Conservation (phyloP, 148 eudicot species). For the Persicaria tinctoria region DNA sequence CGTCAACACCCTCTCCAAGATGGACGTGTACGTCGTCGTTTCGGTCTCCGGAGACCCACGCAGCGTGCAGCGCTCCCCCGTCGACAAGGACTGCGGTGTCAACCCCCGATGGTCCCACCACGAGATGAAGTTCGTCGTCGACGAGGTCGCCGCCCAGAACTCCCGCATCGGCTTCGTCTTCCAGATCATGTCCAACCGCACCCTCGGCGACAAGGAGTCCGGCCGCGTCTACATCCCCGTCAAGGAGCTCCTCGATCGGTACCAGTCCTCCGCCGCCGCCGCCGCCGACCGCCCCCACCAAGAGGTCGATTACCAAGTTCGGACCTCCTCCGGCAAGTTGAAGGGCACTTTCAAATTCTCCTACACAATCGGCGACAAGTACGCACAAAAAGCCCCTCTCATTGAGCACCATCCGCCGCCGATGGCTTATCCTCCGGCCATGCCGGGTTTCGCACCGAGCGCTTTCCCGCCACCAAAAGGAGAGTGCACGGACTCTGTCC, state of each 20-base stretch:
- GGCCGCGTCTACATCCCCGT: constrained; percentile 59
- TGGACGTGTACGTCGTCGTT: constrained; percentile 57
- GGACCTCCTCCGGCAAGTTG: constrained; percentile 27
- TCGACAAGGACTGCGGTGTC: constrained; percentile 44
- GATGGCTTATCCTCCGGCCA: constrained; percentile 19
- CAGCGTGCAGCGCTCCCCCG: constrained; percentile 28
- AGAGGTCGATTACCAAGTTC: constrained; percentile 27
- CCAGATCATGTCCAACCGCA: constrained; percentile 38
- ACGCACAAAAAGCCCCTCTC: background rate
- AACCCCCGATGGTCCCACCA: constrained; percentile 47
- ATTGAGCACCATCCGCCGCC: constrained; percentile 17
- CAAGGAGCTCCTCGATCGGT: constrained; percentile 30
- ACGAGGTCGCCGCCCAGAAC: constrained; percentile 31
- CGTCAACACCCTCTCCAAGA: constrained; percentile 42
- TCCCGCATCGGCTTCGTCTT: constrained; percentile 34
- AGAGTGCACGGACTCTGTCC: background rate
- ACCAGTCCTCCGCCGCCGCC: background rate
- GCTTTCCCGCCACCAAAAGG: background rate
- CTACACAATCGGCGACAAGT: constrained; percentile 44
- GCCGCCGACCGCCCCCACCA: background rate
- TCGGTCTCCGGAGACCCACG: constrained; percentile 39
- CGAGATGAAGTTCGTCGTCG: constrained; percentile 39
- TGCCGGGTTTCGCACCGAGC: background rate
- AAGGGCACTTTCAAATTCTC: constrained; percentile 43
- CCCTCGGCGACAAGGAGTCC: constrained; percentile 50